These are phyloP conservation scores for Colletotrichum sp. DNA, from an alignment of 2,329 filamentous ascomycete species.

Conservation along the genomic window DNA sequence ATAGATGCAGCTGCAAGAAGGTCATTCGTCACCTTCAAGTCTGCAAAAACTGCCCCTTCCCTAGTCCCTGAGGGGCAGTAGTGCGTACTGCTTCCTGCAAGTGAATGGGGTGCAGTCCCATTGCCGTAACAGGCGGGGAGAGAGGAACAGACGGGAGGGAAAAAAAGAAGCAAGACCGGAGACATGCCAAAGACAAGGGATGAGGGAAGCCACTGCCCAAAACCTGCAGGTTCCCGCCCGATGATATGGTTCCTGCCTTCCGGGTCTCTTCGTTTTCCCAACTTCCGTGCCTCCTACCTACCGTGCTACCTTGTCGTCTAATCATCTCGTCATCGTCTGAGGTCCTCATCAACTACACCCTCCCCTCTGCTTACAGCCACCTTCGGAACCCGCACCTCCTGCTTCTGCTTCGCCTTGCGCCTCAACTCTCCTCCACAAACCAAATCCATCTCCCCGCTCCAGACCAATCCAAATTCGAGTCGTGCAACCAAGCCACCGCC, in stretches of 20 bases:
- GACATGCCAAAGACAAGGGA: neutral
- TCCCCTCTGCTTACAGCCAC: neutral
- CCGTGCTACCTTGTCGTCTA: neutral
- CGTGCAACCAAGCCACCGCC: conserved; percentile 14
- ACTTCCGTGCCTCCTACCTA: neutral
- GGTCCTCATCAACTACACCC: neutral
- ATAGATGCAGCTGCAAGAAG: conserved; percentile 14
- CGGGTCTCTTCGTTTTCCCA: neutral
- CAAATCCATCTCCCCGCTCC: neutral
- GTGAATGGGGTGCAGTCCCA: neutral
- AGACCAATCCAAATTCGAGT: neutral
- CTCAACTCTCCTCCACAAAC: neutral
- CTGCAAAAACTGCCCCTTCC: neutral
- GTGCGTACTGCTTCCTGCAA: neutral
- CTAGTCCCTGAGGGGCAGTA: neutral
- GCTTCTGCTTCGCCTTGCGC: neutral
- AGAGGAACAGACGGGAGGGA: neutral
- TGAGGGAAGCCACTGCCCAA: conserved; percentile 10
- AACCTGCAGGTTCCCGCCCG: conserved; percentile 18
- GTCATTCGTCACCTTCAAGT: conserved; percentile 17
- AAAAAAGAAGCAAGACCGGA: neutral
- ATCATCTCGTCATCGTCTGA: neutral
- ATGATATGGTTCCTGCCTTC: neutral
- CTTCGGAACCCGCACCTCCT: neutral
- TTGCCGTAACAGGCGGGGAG: neutral